phyloP scores from a whole-genome alignment of 2,329 filamentous ascomycete species.

The Penicillium rolfsii region DNA sequence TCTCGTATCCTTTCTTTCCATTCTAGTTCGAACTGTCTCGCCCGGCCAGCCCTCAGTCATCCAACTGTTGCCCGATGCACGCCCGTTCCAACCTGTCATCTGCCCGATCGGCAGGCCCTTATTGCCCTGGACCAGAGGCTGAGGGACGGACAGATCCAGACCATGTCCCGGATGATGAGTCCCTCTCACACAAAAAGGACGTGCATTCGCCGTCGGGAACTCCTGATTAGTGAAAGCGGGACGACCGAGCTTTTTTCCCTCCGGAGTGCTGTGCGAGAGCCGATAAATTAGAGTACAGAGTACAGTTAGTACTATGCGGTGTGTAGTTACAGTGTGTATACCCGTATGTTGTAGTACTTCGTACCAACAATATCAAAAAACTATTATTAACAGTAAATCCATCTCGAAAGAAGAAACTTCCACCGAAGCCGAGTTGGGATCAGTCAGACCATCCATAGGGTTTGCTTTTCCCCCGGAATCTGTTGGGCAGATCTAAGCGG shows the following conservation, averaged over 20 bases:
- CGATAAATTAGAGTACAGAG: not conserved
- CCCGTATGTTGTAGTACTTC: not conserved
- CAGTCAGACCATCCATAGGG: not conserved
- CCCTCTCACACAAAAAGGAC: not conserved
- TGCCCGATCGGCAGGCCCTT: slow-evolving; percentile 3
- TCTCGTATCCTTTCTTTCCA: not conserved
- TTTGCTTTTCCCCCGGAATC: slow-evolving; percentile 1
- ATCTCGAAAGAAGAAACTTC: not conserved
- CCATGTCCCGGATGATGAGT: not conserved
- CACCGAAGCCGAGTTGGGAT: not conserved
- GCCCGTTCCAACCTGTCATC: not conserved
- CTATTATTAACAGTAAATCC: not conserved
- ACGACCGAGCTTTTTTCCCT: slow-evolving; percentile 6
- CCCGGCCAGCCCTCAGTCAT: not conserved
- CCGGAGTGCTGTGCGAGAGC: slow-evolving; percentile 1
- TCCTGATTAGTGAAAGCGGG: slow-evolving; percentile 25
- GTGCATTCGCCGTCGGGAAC: slow-evolving; percentile 23
- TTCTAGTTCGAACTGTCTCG: not conserved
- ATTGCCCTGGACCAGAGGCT: too few species aligned
- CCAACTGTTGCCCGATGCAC: not conserved
- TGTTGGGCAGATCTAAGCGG: not conserved
- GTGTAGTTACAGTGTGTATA: too few species aligned
- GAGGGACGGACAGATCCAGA: not conserved
- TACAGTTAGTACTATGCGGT: too few species aligned
- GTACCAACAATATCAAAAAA: not conserved